Evolutionary conservation across 768 basidiomycete species (phyloP).

Genomic region (Pleurotus sapidus): DNA sequence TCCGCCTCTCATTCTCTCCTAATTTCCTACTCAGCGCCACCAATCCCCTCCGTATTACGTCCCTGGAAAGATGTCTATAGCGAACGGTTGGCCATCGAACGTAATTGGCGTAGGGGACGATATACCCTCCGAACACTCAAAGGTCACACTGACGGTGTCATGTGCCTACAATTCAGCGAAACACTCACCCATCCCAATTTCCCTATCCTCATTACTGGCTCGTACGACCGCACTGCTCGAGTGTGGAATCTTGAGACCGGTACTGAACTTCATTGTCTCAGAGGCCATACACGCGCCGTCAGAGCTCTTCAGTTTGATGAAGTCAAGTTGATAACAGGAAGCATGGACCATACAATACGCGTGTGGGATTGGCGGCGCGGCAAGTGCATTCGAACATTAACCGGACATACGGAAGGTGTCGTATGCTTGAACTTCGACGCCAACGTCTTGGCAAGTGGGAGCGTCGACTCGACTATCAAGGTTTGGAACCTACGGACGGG

Average conservation of each 20-base stretch:
- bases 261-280: slow-evolving; percentile 74
- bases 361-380: slow-evolving; percentile 97
- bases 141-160: slow-evolving; percentile 94
- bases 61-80: slow-evolving; percentile 99
- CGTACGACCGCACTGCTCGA: slow-evolving; percentile 91
- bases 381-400: slow-evolving; percentile 80
- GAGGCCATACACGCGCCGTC: slow-evolving; percentile 90
- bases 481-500: slow-evolving; percentile 93
- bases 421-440: slow-evolving; percentile 90
- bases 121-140: slow-evolving; percentile 82
- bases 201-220: slow-evolving; percentile 95
- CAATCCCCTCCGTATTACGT: slow-evolving; percentile 55
- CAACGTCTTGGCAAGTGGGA: slow-evolving; percentile 89
- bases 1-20: neutral
- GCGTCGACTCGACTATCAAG: slow-evolving; percentile 92
- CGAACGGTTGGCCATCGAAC: slow-evolving; percentile 93
- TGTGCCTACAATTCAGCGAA: slow-evolving; percentile 96
- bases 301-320: slow-evolving; percentile 94
- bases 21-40: slow-evolving; percentile 20
- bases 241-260: slow-evolving; percentile 98
- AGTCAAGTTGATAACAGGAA: slow-evolving; percentile 90
- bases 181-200: slow-evolving; percentile 79
- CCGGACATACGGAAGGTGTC: slow-evolving; percentile 90
- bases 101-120: slow-evolving; percentile 95
- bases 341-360: slow-evolving; percentile 93